Conservation (phyloP, 2,329 filamentous ascomycete genomes). For the Dactylonectria estremocensis region DNA sequence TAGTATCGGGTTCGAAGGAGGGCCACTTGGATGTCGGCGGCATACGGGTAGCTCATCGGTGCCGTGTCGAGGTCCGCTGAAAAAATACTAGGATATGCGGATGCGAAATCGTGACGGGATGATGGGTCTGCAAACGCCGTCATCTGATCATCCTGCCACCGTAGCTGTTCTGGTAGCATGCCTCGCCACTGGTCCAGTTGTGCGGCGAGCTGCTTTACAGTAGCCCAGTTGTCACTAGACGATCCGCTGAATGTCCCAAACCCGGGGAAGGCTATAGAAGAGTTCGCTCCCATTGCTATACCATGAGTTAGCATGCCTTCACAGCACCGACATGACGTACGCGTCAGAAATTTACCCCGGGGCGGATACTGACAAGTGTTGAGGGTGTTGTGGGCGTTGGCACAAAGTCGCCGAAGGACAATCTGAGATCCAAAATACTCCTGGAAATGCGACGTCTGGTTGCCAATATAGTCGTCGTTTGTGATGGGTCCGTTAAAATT, state of each 20-base stretch:
- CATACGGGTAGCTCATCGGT: slow-evolving; percentile 62
- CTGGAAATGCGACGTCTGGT: slow-evolving; percentile 68
- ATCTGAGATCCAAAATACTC: slow-evolving; percentile 74
- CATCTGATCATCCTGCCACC: slow-evolving; percentile 70
- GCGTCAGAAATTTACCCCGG: slow-evolving; percentile 6
- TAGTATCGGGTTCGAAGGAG: slow-evolving; percentile 72
- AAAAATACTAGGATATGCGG: slow-evolving; percentile 44
- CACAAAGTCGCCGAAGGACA: slow-evolving; percentile 67
- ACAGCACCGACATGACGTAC: slow-evolving; percentile 4
- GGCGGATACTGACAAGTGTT: slow-evolving; percentile 63
- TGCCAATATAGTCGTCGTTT: slow-evolving; percentile 63
- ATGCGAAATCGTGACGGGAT: slow-evolving; percentile 35
- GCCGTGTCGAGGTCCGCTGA: slow-evolving; percentile 42
- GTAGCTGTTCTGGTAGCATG: slow-evolving; percentile 67
- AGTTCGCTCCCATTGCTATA: slow-evolving; percentile 39
- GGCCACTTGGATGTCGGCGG: slow-evolving; percentile 70
- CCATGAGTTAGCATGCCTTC: slow-evolving; percentile 25
- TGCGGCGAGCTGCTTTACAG: slow-evolving; percentile 66
- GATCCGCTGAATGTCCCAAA: slow-evolving; percentile 36
- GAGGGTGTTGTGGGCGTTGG: slow-evolving; percentile 67
- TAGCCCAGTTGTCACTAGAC: slow-evolving; percentile 42
- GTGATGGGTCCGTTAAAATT: slow-evolving; percentile 65
- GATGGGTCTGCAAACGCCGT: slow-evolving; percentile 42
- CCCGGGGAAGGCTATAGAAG: slow-evolving; percentile 33
- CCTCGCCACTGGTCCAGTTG: slow-evolving; percentile 72